Evolutionary conservation across 257 asterid genomes (phyloP).

Genomic region (Ehretia macrophylla): DNA sequence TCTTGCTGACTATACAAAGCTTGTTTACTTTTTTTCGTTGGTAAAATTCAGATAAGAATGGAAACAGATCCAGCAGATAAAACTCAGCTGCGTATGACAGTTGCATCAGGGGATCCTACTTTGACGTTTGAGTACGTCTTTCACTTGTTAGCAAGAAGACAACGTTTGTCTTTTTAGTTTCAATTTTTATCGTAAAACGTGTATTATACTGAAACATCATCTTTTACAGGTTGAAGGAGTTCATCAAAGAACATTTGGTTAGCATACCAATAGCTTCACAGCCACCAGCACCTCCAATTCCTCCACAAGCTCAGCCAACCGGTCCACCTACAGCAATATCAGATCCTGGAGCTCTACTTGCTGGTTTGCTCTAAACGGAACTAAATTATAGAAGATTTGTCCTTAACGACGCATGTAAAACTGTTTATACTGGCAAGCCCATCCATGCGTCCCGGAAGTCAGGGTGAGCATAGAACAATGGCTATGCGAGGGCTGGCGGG

Average conservation of each 20-base stretch:
- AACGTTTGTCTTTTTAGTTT: slow-evolving; percentile 5
- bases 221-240: slow-evolving; percentile 67
- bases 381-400: slow-evolving; percentile 1
- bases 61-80: slow-evolving; percentile 98
- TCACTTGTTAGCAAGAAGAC: too few species aligned
- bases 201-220: neutral
- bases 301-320: slow-evolving; percentile 52
- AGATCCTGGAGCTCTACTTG: slow-evolving; percentile 82
- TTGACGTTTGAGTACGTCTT: slow-evolving; percentile 75
- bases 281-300: slow-evolving; percentile 33
- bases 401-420: slow-evolving; percentile 22
- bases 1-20: too few species aligned
- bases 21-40: neutral
- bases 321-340: slow-evolving; percentile 43
- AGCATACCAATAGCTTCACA: slow-evolving; percentile 50
- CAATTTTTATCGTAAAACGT: too few species aligned
- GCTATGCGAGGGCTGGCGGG: slow-evolving; percentile 53
- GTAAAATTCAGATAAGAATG: slow-evolving; percentile 56
- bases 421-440: slow-evolving; percentile 29
- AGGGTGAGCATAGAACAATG: slow-evolving; percentile 16
- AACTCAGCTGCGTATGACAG: slow-evolving; percentile 84
- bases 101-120: slow-evolving; percentile 83
- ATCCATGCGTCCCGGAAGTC: slow-evolving; percentile 15
- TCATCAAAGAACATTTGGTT: slow-evolving; percentile 72
- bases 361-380: slow-evolving; percentile 62